phyloP scores from a whole-genome alignment of 2,329 filamentous ascomycete species.

The Basipetospora chlamydospora region DNA sequence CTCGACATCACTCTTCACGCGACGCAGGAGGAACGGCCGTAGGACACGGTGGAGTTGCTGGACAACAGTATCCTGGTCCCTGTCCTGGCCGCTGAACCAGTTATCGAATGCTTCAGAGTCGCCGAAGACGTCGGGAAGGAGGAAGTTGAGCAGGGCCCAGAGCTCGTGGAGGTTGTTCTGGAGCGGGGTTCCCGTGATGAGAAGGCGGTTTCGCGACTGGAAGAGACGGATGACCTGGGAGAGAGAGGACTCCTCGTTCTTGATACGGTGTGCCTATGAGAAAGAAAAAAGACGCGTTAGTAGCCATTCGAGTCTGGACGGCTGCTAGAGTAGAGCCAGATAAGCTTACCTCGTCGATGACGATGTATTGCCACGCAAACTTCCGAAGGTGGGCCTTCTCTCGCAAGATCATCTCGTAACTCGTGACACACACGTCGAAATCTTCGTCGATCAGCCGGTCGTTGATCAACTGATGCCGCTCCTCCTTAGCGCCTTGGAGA shows the following conservation, averaged over 20 bases:
- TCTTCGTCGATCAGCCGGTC: constrained; percentile 85
- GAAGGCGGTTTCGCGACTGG: constrained; percentile 82
- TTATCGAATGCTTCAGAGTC: constrained; percentile 94
- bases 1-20: constrained; percentile 95
- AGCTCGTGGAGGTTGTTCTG: constrained; percentile 98
- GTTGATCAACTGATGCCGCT: constrained; percentile 75
- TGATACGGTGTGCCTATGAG: constrained; percentile 70
- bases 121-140: constrained; percentile 95
- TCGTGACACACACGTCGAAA: constrained; percentile 96
- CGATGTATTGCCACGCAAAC: constrained; percentile 99
- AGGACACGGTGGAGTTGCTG: constrained; percentile 90
- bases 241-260: constrained; percentile 95
- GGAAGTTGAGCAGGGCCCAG: constrained; percentile 93
- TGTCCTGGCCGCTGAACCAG: constrained; percentile 87
- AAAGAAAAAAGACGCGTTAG: constrained; percentile 5
- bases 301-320: background rate
- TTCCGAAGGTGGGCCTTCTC: constrained; percentile 93
- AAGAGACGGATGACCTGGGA: constrained; percentile 95
- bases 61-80: constrained; percentile 87
- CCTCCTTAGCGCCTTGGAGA: constrained; percentile 88
- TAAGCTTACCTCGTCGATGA: constrained; percentile 62
- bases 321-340: too few relatives aligned
- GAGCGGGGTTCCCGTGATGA: constrained; percentile 92
- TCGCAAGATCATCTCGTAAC: constrained; percentile 95
- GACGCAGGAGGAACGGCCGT: constrained; percentile 82